Conservation (phyloP, 768 basidiomycete genomes). For the Phallus indusiatus region DNA sequence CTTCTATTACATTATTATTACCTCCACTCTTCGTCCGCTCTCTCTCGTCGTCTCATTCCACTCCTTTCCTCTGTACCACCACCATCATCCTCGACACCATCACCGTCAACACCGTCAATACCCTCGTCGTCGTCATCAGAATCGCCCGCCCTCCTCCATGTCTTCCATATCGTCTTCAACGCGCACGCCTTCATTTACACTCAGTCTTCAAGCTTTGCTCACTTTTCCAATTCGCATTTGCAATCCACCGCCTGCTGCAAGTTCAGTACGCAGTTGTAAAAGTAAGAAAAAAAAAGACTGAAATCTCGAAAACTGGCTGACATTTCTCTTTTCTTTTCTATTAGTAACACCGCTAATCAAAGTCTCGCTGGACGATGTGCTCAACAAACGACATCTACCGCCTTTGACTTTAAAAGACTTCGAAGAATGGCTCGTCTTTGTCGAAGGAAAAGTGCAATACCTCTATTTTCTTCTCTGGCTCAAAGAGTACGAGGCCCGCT, state of each 20-base stretch:
- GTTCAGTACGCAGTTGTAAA: conserved; percentile 58
- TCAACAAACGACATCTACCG: conserved; percentile 68
- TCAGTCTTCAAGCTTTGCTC: conserved; percentile 27
- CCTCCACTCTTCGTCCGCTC: background rate
- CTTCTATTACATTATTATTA: background rate
- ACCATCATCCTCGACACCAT: background rate
- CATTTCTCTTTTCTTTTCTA: conserved; percentile 4
- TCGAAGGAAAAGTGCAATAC: conserved; percentile 68
- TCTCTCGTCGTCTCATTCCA: background rate
- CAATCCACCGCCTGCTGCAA: conserved; percentile 58
- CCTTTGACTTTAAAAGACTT: conserved; percentile 73
- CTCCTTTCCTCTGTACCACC: background rate
- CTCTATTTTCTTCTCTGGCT: conserved; percentile 82
- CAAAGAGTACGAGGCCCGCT: conserved; percentile 54
- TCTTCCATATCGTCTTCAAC: background rate
- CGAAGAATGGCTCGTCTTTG: conserved; percentile 73
- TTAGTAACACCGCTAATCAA: conserved; percentile 58
- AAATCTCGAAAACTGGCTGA: too few species aligned
- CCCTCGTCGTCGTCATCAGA: too few species aligned
- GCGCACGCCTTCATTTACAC: conserved; percentile 7
- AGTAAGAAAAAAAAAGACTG: conserved; percentile 22
- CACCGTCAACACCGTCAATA: too few species aligned
- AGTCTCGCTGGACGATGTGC: conserved; percentile 63
- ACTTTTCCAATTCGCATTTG: conserved; percentile 45
- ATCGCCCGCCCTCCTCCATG: too few species aligned